phyloP scores from a whole-genome alignment of 2,329 filamentous ascomycete genomes.

The Paraphoma chrysanthemicola region DNA sequence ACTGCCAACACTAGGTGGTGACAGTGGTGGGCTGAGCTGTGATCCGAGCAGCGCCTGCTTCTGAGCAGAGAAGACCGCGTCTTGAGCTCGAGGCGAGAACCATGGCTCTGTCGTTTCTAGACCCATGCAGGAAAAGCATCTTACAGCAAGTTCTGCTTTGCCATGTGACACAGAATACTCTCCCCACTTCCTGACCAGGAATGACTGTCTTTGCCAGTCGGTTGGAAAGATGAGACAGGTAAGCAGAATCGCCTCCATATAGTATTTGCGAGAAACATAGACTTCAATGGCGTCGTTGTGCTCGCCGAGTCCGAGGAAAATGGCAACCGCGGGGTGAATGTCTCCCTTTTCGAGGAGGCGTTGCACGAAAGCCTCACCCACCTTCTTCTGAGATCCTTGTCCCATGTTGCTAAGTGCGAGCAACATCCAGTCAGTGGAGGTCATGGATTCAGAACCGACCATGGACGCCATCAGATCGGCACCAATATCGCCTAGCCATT shows the following conservation, averaged over 20 bases:
- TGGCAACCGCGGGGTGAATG: conserved; percentile 88
- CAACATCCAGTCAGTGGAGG: conserved; percentile 96
- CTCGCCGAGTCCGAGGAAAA: conserved; percentile 91
- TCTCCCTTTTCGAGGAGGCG: conserved; percentile 88
- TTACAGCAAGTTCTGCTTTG: conserved; percentile 87
- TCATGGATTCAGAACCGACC: conserved; percentile 80
- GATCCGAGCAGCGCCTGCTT: conserved; percentile 60
- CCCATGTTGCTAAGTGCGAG: conserved; percentile 90
- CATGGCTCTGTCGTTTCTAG: conserved; percentile 85
- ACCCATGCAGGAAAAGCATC: conserved; percentile 91
- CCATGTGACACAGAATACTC: conserved; percentile 87
- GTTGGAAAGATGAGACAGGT: conserved; percentile 81
- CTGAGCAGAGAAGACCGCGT: conserved; percentile 64
- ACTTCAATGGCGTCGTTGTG: conserved; percentile 95
- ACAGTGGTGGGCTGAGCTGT: conserved; percentile 72
- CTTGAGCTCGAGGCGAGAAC: conserved; percentile 81
- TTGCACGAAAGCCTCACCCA: conserved; percentile 89
- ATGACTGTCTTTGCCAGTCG: conserved; percentile 90
- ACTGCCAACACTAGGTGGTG: conserved; percentile 68
- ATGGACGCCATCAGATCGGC: conserved; percentile 81
- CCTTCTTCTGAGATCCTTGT: conserved; percentile 78
- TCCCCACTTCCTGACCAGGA: conserved; percentile 92
- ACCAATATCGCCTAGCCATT: conserved; percentile 90
- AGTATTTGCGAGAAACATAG: conserved; percentile 88
- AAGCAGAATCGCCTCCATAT: conserved; percentile 90